phyloP scores from a whole-genome alignment of 306 rosid genomes.

The Rubus idaeus region DNA sequence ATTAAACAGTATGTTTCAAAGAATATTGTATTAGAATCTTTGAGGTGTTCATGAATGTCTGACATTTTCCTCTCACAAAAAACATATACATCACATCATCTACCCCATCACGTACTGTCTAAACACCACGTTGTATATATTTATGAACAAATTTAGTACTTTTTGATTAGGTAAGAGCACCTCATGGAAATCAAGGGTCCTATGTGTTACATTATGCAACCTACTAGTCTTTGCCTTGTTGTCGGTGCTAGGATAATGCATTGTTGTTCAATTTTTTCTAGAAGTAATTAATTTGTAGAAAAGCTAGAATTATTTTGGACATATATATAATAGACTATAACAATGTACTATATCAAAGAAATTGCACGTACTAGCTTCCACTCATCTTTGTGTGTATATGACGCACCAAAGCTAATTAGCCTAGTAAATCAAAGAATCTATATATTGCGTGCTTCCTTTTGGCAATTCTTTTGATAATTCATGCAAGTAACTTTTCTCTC shows the following conservation, averaged over 20 bases:
- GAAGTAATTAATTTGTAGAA: background rate
- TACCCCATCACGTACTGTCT: no score
- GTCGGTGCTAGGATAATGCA: slow-evolving; percentile 10
- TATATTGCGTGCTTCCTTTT: background rate
- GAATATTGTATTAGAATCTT: no score
- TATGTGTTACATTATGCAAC: background rate
- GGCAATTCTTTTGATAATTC: background rate
- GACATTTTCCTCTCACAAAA: no score
- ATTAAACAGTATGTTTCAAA: no score
- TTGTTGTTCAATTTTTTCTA: background rate
- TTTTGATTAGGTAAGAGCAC: background rate
- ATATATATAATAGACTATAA: background rate
- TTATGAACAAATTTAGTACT: no score
- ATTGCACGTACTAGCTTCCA: background rate
- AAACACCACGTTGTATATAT: no score
- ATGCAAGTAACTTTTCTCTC: background rate
- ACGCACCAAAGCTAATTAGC: background rate
- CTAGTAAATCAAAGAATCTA: background rate
- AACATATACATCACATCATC: no score
- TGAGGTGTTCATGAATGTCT: no score
- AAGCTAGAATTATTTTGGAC: background rate
- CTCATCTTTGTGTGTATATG: background rate
- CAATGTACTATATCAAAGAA: background rate
- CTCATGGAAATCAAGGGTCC: background rate
- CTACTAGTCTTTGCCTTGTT: background rate